These are phyloP conservation scores for Amesomyces nigricolor DNA, from an alignment of 2,329 filamentous ascomycete genomes.

Conservation along the genomic window DNA sequence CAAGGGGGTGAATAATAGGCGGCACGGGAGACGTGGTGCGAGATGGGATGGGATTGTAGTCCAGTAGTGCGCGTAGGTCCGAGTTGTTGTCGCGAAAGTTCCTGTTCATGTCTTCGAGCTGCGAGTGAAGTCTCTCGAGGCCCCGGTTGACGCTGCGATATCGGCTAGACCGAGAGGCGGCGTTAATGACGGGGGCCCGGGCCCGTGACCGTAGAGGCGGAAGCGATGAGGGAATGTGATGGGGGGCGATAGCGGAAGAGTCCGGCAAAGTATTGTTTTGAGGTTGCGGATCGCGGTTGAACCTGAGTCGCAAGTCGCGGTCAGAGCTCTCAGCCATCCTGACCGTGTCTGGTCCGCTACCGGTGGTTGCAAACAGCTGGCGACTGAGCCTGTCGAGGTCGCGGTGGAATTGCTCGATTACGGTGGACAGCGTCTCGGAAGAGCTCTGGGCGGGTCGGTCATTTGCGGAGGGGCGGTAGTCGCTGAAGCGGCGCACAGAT, in stretches of 20 bases:
- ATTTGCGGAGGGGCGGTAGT: conserved; percentile 36
- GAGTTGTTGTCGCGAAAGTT: conserved; percentile 40
- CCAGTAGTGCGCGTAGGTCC: conserved; percentile 40
- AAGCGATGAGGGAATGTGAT: conserved; percentile 28
- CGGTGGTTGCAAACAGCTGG: conserved; percentile 5
- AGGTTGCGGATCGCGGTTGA: conserved; percentile 32
- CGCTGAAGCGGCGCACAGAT: conserved; percentile 28
- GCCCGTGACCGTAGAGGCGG: conserved; percentile 34
- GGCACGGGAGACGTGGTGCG: conserved; percentile 32
- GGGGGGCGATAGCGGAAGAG: conserved; percentile 17
- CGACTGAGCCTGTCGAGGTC: conserved; percentile 25
- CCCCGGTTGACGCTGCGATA: conserved; percentile 28
- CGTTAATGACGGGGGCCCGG: conserved; percentile 25
- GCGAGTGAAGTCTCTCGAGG: conserved; percentile 26
- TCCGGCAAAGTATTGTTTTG: conserved; percentile 23
- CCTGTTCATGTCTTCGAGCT: conserved; percentile 30
- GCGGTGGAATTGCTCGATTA: conserved; percentile 38
- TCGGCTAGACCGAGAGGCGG: conserved; percentile 24
- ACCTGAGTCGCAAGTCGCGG: conserved; percentile 33
- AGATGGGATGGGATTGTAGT: conserved; percentile 30
- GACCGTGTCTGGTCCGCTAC: conserved; percentile 22
- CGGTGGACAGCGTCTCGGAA: conserved; percentile 40
- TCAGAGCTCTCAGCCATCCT: conserved; percentile 35
- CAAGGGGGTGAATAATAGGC: conserved; percentile 33
- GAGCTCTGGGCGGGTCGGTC: conserved; percentile 34